Evolutionary conservation across 2,329 filamentous ascomycete species (phyloP), one percentile per base, ranked within the genome.

Genomic region (Fonsecaea multimorphosa): DNA sequence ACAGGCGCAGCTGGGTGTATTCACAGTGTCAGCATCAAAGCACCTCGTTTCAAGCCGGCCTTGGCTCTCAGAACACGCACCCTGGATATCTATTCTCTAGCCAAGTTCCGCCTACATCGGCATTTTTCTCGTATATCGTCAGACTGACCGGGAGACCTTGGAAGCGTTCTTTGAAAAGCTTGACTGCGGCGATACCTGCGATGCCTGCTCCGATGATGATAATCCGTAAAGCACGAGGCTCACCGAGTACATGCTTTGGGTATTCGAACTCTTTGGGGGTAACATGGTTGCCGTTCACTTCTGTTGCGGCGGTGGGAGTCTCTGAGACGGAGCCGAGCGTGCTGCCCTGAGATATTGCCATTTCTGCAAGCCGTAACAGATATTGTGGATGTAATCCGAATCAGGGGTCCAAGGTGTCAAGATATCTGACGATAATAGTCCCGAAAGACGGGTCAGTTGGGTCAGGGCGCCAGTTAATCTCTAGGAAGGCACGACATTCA

Each of bases 151-250:
- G n/a, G 1, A 14, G 9, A 34, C 46, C 27, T 11, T 31, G 22
- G n/a, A 63, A 32, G 2, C 40, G 51, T 8, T 63, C 46, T 36
- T 76, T 72, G 46, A 79, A 76, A n/a, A 74, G 75, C 14, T 74
- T 68, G 22, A 79, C 66, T 7, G 31, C 44, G 2, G 44, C 49
- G 38, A 80, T 79, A 1, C 78, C 78, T 4, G 77, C 78, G 8
- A 78, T 74, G 0, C 78, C 78, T 5, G 77, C 76, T 6, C 78
- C 78, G 24, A 80, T 78, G 49, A 77, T 67, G 27, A 65, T 58
- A 16, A 67, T 27, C 3, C 51, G 38, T 6, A 67, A 3, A 34
- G 8, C 40, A 8, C 58, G 64, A 3, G 44, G 44, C 8, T 49
- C 9, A 12, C 22, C 22, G 8, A 49, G 44, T 12, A 49, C 44